Evolutionary conservation across 176 grass and related monocot genomes (phyloP).

Genomic region (Poa pratensis): DNA sequence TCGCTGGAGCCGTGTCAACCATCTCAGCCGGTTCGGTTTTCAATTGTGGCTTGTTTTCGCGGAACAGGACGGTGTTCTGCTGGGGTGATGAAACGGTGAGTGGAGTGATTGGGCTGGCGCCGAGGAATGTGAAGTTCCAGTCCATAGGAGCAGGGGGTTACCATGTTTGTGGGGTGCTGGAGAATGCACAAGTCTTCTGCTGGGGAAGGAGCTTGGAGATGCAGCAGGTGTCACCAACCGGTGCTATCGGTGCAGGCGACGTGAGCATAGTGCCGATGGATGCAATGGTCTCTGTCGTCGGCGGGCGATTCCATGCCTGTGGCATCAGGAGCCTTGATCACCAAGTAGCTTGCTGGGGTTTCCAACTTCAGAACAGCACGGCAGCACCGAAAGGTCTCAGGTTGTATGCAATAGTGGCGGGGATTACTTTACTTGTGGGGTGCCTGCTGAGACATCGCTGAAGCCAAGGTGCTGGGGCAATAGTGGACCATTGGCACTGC

Average conservation of each 20-base stretch:
- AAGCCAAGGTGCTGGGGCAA: conserved; percentile 93
- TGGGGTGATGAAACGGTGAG: conserved; percentile 93
- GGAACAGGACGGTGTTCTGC: conserved; percentile 77
- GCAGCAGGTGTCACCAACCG: conserved; percentile 62
- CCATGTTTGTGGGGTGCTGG: conserved; percentile 89
- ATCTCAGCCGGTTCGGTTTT: conserved; percentile 91
- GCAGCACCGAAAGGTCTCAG: conserved; percentile 64
- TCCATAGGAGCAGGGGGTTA: conserved; percentile 87
- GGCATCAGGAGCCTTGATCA: conserved; percentile 92
- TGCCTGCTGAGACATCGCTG: conserved; percentile 61
- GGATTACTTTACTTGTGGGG: conserved; percentile 95
- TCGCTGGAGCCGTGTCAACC: conserved; percentile 48
- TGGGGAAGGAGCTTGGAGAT: conserved; percentile 95
- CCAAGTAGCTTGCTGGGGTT: conserved; percentile 88
- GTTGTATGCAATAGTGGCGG: conserved; percentile 83
- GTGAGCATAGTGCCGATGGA: conserved; percentile 94
- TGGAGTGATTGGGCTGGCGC: conserved; percentile 69
- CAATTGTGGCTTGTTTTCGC: conserved; percentile 75
- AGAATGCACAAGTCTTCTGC: conserved; percentile 91
- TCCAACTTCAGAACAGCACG: conserved; percentile 78
- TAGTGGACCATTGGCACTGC: conserved; percentile 76
- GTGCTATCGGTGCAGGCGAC: conserved; percentile 71
- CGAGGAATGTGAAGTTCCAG: conserved; percentile 68
- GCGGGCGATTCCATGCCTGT: conserved; percentile 94
- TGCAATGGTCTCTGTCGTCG: conserved; percentile 81